These are phyloP conservation scores for Gymnopilus junonius DNA, from an alignment of 768 basidiomycete genomes.

Conservation along the genomic window DNA sequence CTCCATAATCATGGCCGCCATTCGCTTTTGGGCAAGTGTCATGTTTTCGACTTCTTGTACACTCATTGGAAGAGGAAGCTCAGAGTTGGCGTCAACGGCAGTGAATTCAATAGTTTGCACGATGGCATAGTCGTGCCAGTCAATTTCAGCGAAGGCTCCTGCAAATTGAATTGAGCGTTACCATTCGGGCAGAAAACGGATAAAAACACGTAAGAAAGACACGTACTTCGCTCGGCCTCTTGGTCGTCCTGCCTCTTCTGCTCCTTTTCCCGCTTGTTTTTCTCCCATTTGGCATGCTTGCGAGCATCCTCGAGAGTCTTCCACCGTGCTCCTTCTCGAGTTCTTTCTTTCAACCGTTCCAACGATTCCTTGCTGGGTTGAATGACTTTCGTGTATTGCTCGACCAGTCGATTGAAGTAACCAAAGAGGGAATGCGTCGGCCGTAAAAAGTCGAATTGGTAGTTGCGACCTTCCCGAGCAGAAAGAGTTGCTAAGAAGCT, in stretches of 20 bases:
- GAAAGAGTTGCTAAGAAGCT: constrained; percentile 86
- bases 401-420: constrained; percentile 96
- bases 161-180: constrained; percentile 9
- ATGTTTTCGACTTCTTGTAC: constrained; percentile 94
- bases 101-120: constrained; percentile 99
- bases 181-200: constrained; percentile 8
- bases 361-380: constrained; percentile 80
- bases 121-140: constrained; percentile 99
- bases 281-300: constrained; percentile 89
- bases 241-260: constrained; percentile 89
- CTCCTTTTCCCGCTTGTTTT: constrained; percentile 79
- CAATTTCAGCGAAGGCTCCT: constrained; percentile 96
- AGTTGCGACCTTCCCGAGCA: constrained; percentile 89
- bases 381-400: constrained; percentile 92
- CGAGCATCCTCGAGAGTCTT: constrained; percentile 75
- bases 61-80: constrained; percentile 96
- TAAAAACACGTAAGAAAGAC: too few relatives aligned
- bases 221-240: constrained; percentile 87
- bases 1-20: constrained; percentile 99
- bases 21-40: constrained; percentile 96
- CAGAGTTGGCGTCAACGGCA: constrained; percentile 84
- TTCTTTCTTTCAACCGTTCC: constrained; percentile 67
- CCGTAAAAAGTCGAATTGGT: constrained; percentile 96
- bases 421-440: constrained; percentile 96
- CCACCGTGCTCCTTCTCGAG: constrained; percentile 73